Evolutionary conservation across 2,329 filamentous ascomycete genomes (phyloP).

Genomic region (Falciphora oryzae): DNA sequence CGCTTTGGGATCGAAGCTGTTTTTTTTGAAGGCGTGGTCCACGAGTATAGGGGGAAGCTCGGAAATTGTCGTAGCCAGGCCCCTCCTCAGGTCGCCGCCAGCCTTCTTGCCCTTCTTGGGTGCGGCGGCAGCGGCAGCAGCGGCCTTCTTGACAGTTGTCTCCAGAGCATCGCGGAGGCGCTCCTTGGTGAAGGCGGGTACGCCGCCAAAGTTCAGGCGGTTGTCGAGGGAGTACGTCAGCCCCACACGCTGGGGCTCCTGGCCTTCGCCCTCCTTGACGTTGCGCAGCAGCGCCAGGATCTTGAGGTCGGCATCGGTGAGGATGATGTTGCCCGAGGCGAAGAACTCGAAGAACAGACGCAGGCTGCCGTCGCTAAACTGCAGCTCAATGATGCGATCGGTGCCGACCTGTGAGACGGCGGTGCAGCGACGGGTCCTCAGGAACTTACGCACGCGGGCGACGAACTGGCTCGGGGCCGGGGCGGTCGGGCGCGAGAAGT

Average conservation of each 20-base stretch:
- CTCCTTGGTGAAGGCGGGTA: conserved; percentile 69
- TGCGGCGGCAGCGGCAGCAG: conserved; percentile 37
- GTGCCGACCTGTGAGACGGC: conserved; percentile 81
- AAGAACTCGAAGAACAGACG: conserved; percentile 92
- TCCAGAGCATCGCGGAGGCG: conserved; percentile 65
- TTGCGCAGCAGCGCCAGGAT: conserved; percentile 76
- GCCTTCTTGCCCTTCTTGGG: conserved; percentile 47
- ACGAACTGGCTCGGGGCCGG: conserved; percentile 77
- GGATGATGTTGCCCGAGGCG: conserved; percentile 84
- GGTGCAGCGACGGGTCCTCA: conserved; percentile 82
- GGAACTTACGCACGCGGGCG: conserved; percentile 73
- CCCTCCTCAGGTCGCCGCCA: conserved; percentile 71
- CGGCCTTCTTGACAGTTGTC: conserved; percentile 55
- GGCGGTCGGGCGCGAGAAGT: conserved; percentile 82
- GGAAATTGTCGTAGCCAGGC: conserved; percentile 75
- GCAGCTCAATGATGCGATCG: conserved; percentile 85
- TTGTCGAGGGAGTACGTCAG: conserved; percentile 73
- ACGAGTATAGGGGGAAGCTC: conserved; percentile 85
- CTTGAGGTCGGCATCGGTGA: conserved; percentile 79
- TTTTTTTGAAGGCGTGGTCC: conserved; percentile 73
- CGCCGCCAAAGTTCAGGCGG: conserved; percentile 74
- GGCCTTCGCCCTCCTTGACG: conserved; percentile 74
- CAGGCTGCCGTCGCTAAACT: conserved; percentile 88
- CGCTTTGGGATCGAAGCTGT: conserved; percentile 61
- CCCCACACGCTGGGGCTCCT: conserved; percentile 75